Base-by-base conservation (phyloP, 306 rosid genomes). In the Cicer pinnatifidum region DNA sequence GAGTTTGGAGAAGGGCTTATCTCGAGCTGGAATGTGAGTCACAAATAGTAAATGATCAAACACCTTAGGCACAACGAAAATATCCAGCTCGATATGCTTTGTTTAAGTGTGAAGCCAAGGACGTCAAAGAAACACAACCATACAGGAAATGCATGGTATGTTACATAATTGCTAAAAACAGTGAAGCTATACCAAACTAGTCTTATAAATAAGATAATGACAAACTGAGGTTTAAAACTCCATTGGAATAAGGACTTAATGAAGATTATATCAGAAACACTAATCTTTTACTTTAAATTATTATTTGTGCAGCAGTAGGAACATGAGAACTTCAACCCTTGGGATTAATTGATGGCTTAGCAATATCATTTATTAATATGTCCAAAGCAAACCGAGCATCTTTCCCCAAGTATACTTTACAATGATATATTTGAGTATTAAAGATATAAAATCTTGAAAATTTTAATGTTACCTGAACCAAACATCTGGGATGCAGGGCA, bases 381-480 rank as follows among this genome's bases (percentile, higher is more conserved):
- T 48, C 5, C 23, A 46, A 68, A 52, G 45, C 53, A 67, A 61
- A 71, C 10, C 20, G 16, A 67, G 43, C 71, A 76, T 61, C 59
- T 66, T 20, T 33, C 40, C 59, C 39, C 69, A 60, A 51, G 67
- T 35, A 67, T 62, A 69, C 6, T 67, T 73, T 60, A 60, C 52
- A 41, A 33, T 13, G 41, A 52, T 74, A 12, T 44, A 10, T 73
- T 60, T 8, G 37, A 65, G 53, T 50, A 51, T 17, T 71, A 44
- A 68, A 75, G 44, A 72, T 46, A 45, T 60, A 46, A 71, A 57
- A 39, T 35, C 5, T 53, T 43, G 56, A 48, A 64, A 78, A 51
- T 17, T 71, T 12, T 40, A 58, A 76, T 19, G 64, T 46, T 84
- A 94, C 98, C 98, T 94, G 97, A 87, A 86, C 88, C 76, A 89